phyloP scores from a whole-genome alignment of 352 stramenopile genomes.

The Pythium folliculosum region DNA sequence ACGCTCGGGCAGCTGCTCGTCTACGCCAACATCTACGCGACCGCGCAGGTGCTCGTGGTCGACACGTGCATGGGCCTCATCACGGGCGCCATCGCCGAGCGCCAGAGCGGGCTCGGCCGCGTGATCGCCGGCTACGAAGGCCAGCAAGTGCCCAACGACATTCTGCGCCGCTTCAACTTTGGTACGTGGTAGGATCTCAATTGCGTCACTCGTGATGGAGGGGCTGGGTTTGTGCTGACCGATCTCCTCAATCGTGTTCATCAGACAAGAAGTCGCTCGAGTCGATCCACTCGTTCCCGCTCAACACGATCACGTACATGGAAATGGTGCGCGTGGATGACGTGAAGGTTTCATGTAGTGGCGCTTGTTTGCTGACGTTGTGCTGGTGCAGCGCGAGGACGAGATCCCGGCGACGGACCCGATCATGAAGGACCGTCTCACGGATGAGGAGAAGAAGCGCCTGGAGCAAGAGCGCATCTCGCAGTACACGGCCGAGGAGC shows the following conservation, averaged over 20 bases:
- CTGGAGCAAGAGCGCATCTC: constrained; percentile 81
- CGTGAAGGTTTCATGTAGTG: neutral
- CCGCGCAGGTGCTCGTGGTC: constrained; percentile 88
- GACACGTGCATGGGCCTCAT: constrained; percentile 94
- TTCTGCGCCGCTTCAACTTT: constrained; percentile 87
- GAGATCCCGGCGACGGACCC: constrained; percentile 48
- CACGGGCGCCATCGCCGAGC: constrained; percentile 87
- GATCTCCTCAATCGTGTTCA: neutral
- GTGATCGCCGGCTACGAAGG: constrained; percentile 77
- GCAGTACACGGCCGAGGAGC: constrained; percentile 78
- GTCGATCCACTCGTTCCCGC: constrained; percentile 77
- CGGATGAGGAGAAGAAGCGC: constrained; percentile 56
- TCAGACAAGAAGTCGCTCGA: constrained; percentile 70
- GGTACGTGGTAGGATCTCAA: constrained; percentile 32
- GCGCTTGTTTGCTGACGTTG: neutral
- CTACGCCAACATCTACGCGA: constrained; percentile 92
- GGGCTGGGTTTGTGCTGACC: no score
- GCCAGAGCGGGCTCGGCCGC: constrained; percentile 63
- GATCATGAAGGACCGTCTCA: constrained; percentile 55
- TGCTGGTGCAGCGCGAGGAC: constrained; percentile 40
- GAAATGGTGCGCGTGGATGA: constrained; percentile 25
- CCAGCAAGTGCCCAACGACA: constrained; percentile 73
- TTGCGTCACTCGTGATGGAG: neutral
- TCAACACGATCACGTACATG: constrained; percentile 57
- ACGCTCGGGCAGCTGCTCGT: constrained; percentile 92